These are phyloP conservation scores for Spinacia oleracea DNA, from an alignment of 179 eudicot species.

Conservation along the genomic window DNA sequence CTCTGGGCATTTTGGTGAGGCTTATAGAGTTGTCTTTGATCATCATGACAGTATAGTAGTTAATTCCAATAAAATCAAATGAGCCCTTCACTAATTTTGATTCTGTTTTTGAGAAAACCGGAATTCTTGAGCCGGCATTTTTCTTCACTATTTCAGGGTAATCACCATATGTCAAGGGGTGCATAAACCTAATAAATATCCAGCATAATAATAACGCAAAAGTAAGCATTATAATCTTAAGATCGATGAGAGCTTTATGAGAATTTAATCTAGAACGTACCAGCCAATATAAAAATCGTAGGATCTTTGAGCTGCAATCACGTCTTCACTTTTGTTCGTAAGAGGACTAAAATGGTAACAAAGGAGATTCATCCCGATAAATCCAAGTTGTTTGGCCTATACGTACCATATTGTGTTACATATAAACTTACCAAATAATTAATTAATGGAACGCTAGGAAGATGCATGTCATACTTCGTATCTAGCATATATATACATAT, in stretches of 20 bases:
- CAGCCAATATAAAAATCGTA: constrained; percentile 3
- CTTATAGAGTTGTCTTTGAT: background rate
- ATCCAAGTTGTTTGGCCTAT: background rate
- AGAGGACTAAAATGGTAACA: background rate
- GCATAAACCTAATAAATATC: constrained; percentile 4
- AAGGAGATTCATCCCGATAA: constrained; percentile 5
- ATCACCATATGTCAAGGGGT: constrained; percentile 7
- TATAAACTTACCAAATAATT: background rate
- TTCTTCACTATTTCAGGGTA: constrained; percentile 1
- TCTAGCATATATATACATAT: too few relatives aligned
- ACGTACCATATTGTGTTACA: background rate
- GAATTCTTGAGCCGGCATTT: background rate
- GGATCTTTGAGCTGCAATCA: background rate
- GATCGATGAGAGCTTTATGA: background rate
- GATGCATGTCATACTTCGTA: too few relatives aligned
- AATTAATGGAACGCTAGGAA: background rate
- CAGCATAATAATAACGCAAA: background rate
- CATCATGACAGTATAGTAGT: background rate
- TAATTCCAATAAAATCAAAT: background rate
- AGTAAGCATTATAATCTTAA: background rate
- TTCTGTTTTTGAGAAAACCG: background rate
- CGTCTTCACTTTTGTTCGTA: background rate
- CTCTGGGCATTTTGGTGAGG: background rate
- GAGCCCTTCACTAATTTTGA: constrained; percentile 5
- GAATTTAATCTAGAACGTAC: background rate